Evolutionary conservation across 768 basidiomycete genomes (phyloP), one percentile per base, ranked within the genome.

Genomic region (Russula foetens): DNA sequence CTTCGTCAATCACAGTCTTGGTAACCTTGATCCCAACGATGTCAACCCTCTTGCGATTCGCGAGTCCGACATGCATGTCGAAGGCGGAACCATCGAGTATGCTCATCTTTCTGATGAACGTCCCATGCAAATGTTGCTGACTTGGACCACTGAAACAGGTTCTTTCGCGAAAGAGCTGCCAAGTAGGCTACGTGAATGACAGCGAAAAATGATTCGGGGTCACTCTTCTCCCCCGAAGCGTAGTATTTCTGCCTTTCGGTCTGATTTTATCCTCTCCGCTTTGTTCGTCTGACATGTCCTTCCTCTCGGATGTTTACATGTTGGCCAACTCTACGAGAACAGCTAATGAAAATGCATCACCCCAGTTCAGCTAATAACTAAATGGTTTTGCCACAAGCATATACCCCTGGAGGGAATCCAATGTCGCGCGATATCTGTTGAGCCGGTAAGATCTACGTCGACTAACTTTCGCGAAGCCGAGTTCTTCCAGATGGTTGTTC

Each of bases 1-100:
- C 52, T 98, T 98, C 68, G 92, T 96, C 64, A 98, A 98, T 73
- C 96, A 98, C 75, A 91, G 89, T 60, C 77, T 98, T 38, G 96
- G 94, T 4, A 94, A 93, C 73, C 78, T 99, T 53, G 75, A 91
- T 64, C 77, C 79, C 31, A 71, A 79, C 35, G 96, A 98, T 71
- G 84, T 92, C 66, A 97, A 95, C 69, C 92, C 92, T 0, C 93
- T 94, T 67, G 90, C 92, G 17, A 74, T 97, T 28, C 82, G 85
- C 24, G 95, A 98, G 69, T 92, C 95, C 15, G 82, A 88, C 63
- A 95, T 96, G 83, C 78, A 81, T 66, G 75, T 84, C 49, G 92
- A 94, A 70, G 96, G 96, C 14, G 79, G 75, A 50, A 83, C 81
- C 50, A 75, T 86, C 46, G 89, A 83, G 86, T 92, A n/a, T 21